phyloP scores from a whole-genome alignment of 1,284 basidiomycete genomes.

The Dichomitus squalens region DNA sequence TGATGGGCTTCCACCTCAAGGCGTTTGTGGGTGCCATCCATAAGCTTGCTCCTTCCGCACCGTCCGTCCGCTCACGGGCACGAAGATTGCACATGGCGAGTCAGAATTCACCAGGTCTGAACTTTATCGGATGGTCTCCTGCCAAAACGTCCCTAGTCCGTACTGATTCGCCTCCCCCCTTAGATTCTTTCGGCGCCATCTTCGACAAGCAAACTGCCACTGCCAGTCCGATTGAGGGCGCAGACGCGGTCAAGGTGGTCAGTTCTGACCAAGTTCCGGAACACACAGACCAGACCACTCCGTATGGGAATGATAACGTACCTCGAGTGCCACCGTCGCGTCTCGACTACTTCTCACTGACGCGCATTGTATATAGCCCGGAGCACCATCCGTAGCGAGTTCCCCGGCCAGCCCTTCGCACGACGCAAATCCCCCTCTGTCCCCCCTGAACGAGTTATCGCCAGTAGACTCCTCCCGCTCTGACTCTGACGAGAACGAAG shows the following conservation, averaged over 20 bases:
- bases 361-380: conserved; percentile 8
- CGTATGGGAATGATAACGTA: conserved; percentile 6
- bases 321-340: background rate
- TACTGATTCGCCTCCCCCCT: background rate
- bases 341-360: background rate
- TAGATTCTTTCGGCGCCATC: background rate
- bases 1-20: conserved; percentile 1
- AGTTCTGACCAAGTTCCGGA: background rate
- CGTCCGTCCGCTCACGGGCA: background rate
- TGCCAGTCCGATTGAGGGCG: background rate
- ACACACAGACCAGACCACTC: background rate
- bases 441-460: background rate
- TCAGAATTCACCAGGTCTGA: background rate
- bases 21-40: background rate
- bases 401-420: background rate
- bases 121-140: background rate
- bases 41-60: background rate
- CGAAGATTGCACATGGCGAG: background rate
- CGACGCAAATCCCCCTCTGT: conserved; percentile 4
- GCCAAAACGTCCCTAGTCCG: background rate
- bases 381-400: background rate
- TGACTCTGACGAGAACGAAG: background rate
- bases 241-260: conserved; percentile 5
- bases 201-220: conserved; percentile 1
- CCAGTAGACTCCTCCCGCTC: background rate